phyloP scores from a whole-genome alignment of 2,329 filamentous ascomycete species.

The Chrysosporium queenslandicum region DNA sequence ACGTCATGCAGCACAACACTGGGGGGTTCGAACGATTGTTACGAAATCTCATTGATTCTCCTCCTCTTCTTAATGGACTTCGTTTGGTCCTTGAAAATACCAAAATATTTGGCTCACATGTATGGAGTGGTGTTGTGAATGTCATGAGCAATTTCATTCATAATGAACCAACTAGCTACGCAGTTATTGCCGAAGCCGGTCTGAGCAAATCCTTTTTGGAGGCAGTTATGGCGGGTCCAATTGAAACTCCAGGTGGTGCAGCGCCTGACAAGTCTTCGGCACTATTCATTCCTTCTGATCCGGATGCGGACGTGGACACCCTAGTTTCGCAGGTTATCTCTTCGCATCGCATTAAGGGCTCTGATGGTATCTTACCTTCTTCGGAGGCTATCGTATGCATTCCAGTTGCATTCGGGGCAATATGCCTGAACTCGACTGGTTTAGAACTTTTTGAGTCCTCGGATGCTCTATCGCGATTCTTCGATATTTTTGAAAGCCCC shows the following conservation, averaged over 20 bases:
- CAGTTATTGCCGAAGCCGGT: constrained; percentile 87
- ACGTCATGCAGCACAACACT: constrained; percentile 75
- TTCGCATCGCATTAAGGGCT: constrained; percentile 33
- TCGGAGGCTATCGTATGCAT: constrained; percentile 79
- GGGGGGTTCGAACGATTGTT: constrained; percentile 83
- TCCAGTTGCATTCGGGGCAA: constrained; percentile 80
- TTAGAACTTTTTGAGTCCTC: constrained; percentile 81
- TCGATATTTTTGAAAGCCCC: constrained; percentile 94
- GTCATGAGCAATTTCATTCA: constrained; percentile 96
- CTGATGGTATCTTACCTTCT: constrained; percentile 71
- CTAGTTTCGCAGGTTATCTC: constrained; percentile 27
- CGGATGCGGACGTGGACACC: constrained; percentile 19
- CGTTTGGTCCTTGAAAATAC: constrained; percentile 73
- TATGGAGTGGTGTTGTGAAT: constrained; percentile 90
- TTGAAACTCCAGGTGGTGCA: constrained; percentile 24
- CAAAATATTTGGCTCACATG: constrained; percentile 72
- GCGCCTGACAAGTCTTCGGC: constrained; percentile 31
- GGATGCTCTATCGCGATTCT: constrained; percentile 70
- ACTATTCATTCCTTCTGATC: constrained; percentile 24
- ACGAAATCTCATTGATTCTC: constrained; percentile 88
- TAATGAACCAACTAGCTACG: constrained; percentile 95
- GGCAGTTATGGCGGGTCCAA: constrained; percentile 52
- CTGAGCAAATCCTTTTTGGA: constrained; percentile 79
- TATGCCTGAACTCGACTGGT: constrained; percentile 79
- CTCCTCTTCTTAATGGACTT: constrained; percentile 68